Evolutionary conservation across 2,329 filamentous ascomycete species (phyloP), one percentile per base, ranked within the genome.

Genomic region (Clarireedia paspali): DNA sequence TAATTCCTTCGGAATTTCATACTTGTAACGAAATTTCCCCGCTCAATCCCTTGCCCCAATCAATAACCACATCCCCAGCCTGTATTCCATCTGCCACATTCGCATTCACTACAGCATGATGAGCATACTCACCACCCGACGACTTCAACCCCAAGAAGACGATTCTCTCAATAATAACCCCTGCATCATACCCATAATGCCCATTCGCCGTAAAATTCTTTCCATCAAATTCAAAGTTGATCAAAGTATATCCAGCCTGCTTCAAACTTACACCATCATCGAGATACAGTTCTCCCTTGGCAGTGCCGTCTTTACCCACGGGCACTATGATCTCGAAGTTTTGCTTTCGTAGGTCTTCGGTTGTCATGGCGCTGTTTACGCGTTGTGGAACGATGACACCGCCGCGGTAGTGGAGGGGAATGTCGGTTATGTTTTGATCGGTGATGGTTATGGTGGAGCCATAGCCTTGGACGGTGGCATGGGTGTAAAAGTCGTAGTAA

Each of bases 251-350:
- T 1, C 64, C 68, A 2, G 71, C 59, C 69, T 88, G 87, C 57
- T 80, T 72, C 50, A 91, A 63, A 26, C 79, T 83, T 57, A 84
- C 82, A 7, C 89, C 89, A 59, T 95, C 89, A 62, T 94, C 89
- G 5, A 94, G 72, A 68, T 91, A 94, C 56, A 94, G 73, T 51
- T 76, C 74, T 0, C 89, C 89, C 1, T 67, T 69, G 0, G 89
- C 89, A 6, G 73, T 80, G 3, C 85, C 87, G 51, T 85, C 73
- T 0, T 68, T 65, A 5, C 78, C 82, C 0, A 87, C 77, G 0
- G 88, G 85, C 46, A 95, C 77, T 38, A 92, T 65, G 50, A 95
- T 73, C 67, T 85, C 78, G 72, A 92, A 92, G 62, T 83, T 75
- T 63, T 87, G 75, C 61, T 80, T 76, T 44, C 85, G 77, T 39